These are phyloP conservation scores for Akebia trifoliata DNA, from an alignment of 164 flowering plant genomes.

Conservation along the genomic window DNA sequence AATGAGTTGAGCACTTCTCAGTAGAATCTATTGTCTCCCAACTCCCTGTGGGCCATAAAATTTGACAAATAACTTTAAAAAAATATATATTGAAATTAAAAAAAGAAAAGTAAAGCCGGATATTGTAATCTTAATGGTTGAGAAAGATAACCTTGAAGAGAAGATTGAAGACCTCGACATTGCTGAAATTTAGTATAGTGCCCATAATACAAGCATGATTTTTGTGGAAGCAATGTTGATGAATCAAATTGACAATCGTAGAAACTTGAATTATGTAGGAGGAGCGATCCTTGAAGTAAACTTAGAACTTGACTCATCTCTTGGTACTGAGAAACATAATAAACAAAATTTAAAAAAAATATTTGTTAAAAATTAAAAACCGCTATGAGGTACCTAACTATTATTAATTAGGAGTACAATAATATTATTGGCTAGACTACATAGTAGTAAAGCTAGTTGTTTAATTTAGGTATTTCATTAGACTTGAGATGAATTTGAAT, in stretches of 20 bases:
- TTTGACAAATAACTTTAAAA: neutral
- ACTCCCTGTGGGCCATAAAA: slow-evolving; percentile 12
- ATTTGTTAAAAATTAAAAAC: neutral
- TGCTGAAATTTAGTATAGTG: neutral
- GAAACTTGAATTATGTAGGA: slow-evolving; percentile 11
- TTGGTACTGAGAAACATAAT: neutral
- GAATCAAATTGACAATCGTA: neutral
- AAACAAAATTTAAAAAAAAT: neutral
- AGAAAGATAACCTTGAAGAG: slow-evolving; percentile 13
- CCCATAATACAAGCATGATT: neutral
- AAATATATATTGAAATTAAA: neutral
- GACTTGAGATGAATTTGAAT: too few relatives aligned
- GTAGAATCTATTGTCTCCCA: slow-evolving; percentile 7
- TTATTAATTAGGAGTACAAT: too few relatives aligned
- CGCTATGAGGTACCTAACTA: too few relatives aligned
- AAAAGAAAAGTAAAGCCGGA: neutral
- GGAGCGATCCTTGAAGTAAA: slow-evolving; percentile 10
- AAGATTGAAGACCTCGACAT: slow-evolving; percentile 10
- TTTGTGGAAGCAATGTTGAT: neutral
- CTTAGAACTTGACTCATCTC: slow-evolving; percentile 26
- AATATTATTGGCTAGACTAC: too few relatives aligned
- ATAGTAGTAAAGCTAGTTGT: too few relatives aligned
- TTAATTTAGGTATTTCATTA: too few relatives aligned
- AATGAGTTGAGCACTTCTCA: slow-evolving; percentile 7
- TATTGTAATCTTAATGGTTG: neutral